phyloP scores from a whole-genome alignment of 352 stramenopile genomes.

The Achlya hypogyna region DNA sequence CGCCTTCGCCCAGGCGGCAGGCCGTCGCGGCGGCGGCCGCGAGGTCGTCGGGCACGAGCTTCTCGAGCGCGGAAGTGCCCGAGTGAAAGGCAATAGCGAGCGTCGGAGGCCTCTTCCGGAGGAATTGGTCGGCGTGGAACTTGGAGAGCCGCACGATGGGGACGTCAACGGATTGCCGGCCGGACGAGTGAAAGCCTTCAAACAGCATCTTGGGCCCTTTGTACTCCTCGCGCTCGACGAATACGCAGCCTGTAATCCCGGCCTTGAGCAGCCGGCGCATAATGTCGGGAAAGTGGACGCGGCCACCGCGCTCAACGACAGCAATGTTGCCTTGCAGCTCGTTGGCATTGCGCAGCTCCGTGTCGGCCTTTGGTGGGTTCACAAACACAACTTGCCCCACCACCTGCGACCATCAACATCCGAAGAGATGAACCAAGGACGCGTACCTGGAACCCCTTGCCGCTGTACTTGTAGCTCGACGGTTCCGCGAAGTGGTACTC shows the following conservation, averaged over 20 bases:
- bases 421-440: background rate
- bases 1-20: constrained; percentile 58
- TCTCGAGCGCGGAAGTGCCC: constrained; percentile 53
- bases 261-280: constrained; percentile 54
- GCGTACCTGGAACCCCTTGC: constrained; percentile 36
- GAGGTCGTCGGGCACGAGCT: constrained; percentile 58
- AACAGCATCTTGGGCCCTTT: constrained; percentile 63
- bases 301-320: constrained; percentile 63
- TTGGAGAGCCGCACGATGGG: constrained; percentile 73
- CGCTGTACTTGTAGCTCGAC: constrained; percentile 66
- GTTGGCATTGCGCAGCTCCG: constrained; percentile 48
- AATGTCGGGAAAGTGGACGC: constrained; percentile 80
- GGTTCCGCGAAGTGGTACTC: constrained; percentile 73
- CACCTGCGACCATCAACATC: constrained; percentile 21
- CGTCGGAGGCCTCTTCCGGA: constrained; percentile 39
- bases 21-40: constrained; percentile 66
- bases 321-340: constrained; percentile 58
- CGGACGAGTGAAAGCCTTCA: constrained; percentile 81
- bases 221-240: constrained; percentile 56
- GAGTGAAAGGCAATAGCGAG: constrained; percentile 64
- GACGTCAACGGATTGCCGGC: constrained; percentile 56
- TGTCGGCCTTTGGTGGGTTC: constrained; percentile 55
- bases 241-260: constrained; percentile 60
- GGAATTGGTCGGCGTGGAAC: constrained; percentile 63
- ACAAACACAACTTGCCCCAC: constrained; percentile 45